Base-by-base conservation (phyloP, 257 asterid species). In the Gardenia jasminoides region DNA sequence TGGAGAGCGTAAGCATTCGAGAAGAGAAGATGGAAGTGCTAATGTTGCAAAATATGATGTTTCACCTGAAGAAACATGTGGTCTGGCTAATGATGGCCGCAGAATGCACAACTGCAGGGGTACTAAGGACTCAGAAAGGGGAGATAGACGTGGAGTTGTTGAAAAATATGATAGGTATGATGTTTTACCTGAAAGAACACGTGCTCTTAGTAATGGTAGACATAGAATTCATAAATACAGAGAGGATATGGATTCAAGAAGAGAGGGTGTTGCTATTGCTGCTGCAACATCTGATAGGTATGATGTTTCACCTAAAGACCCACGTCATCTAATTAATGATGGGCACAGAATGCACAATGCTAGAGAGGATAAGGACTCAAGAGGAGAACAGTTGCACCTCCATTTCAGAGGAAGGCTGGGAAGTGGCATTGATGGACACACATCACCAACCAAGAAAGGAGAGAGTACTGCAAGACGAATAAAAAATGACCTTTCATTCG, bases 381-480 rank as follows among this genome's bases (percentile, higher is more conserved):
- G 87, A 82, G 85, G 82, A 83, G 87, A 88, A 36, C 89, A 83
- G 73, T 65, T 50, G 39, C 84, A 86, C 79, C 80, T 74, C 74
- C 83, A 76, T 79, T 79, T 56, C 54, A 17, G 22, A 66, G 74
- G 74, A 71, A 67, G 84, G 79, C 74, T 76, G 80, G 92, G 87
- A 85, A 79, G 86, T 79, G 75, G 39, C 72, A 75, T 68, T 47
- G 36, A 79, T 46, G 82, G 75, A 75, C 88, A 83, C 75, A 79
- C 80, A 62, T 83, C 87, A 46, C 52, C 76, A 67, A 73, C 74
- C 79, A 80, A 80, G 78, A 85, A 58, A 58, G 93, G 77, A 69
- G 87, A 83, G 70, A 83, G 83, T 76, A 79, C 83, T 82, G 77
- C 82, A 11, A 85, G 48, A 70, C 83, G 87, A 71, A 85, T 69